Evolutionary conservation across 352 stramenopile genomes (phyloP).

Genomic region (Globisporangium rhizosaccharum): DNA sequence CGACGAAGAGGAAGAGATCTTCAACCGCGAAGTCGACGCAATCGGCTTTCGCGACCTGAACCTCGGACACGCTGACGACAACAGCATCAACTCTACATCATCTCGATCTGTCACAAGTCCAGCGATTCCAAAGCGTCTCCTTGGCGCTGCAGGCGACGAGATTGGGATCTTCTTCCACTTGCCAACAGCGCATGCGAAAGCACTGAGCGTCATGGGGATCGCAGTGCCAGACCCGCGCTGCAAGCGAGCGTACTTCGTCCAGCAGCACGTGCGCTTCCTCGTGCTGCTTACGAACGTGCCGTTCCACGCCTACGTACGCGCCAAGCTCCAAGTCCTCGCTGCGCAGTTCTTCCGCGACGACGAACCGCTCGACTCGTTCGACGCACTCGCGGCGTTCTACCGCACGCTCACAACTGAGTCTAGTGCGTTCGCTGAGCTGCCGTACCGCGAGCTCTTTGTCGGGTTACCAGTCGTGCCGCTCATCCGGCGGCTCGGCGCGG

Average conservation of each 20-base stretch:
- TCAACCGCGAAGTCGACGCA: conserved; percentile 55
- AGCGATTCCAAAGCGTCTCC: neutral
- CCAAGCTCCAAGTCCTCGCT: conserved; percentile 26
- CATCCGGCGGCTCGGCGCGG: conserved; percentile 39
- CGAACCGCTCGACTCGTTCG: conserved; percentile 15
- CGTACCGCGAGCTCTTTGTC: conserved; percentile 32
- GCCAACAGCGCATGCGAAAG: conserved; percentile 14
- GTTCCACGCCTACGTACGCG: conserved; percentile 36
- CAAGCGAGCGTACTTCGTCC: conserved; percentile 29
- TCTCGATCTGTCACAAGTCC: neutral
- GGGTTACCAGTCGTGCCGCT: conserved; percentile 44
- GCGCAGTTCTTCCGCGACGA: conserved; percentile 25
- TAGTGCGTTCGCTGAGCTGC: conserved; percentile 27
- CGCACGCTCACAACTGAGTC: conserved; percentile 13
- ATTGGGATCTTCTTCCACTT: conserved; percentile 50
- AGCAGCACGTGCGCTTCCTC: conserved; percentile 45
- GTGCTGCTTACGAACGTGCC: conserved; percentile 41
- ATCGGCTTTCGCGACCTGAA: conserved; percentile 27
- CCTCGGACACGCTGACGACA: conserved; percentile 2
- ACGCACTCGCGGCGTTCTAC: conserved; percentile 29
- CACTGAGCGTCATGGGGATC: conserved; percentile 32
- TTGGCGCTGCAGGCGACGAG: conserved; percentile 8
- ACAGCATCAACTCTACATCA: neutral
- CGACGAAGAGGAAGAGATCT: conserved; percentile 65
- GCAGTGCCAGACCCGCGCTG: conserved; percentile 35